Conservation (phyloP, 768 basidiomycete species). For the Amanita brunnescens region DNA sequence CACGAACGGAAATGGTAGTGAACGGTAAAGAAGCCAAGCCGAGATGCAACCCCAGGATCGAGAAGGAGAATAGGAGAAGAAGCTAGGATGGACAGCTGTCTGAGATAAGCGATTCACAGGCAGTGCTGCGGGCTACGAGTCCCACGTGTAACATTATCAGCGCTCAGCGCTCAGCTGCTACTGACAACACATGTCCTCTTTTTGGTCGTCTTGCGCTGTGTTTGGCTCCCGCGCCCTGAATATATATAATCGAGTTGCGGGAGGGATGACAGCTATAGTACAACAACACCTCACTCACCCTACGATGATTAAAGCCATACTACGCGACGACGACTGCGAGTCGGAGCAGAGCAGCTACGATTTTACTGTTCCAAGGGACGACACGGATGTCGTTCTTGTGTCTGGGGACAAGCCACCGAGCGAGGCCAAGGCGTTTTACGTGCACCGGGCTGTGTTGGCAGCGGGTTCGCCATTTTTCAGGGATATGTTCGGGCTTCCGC, state of each 20-base stretch:
- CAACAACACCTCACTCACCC: not conserved
- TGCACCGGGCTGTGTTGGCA: conserved; percentile 54
- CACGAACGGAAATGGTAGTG: too few species aligned
- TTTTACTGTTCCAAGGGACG: conserved; percentile 17
- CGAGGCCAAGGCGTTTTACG: conserved; percentile 41
- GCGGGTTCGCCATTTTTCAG: conserved; percentile 60
- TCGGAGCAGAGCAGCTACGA: not conserved
- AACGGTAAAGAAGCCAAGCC: too few species aligned
- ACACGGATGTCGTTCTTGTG: conserved; percentile 47
- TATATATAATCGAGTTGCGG: not conserved
- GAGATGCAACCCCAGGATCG: not conserved
- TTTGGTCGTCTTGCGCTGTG: not conserved
- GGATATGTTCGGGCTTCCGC: conserved; percentile 62
- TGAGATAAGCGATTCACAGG: not conserved
- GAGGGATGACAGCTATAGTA: not conserved
- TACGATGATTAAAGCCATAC: not conserved
- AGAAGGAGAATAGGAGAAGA: not conserved
- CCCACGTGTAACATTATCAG: not conserved
- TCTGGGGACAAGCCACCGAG: conserved; percentile 19
- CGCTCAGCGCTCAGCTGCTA: not conserved
- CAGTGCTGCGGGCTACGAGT: not conserved
- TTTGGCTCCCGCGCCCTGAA: not conserved
- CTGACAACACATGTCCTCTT: not conserved
- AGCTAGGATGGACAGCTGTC: not conserved
- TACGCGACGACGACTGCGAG: not conserved